Evolutionary conservation across 495 filamentous ascomycete species (phyloP).

Genomic region (Penicillium dipodomyicola): DNA sequence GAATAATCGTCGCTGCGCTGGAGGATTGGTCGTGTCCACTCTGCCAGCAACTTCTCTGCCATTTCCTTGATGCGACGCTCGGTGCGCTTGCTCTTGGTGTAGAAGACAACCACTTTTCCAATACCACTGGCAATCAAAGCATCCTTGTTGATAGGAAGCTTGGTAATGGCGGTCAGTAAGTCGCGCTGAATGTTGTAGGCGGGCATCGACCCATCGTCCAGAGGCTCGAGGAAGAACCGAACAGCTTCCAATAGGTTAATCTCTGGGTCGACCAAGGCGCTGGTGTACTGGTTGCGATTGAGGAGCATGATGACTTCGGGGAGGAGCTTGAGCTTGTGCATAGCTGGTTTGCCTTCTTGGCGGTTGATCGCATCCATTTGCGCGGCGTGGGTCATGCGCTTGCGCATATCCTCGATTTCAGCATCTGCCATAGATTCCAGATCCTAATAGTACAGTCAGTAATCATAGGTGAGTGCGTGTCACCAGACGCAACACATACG

Average conservation of each 20-base stretch:
- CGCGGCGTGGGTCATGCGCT: constrained; percentile 89
- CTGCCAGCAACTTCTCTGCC: constrained; percentile 83
- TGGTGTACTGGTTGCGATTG: constrained; percentile 77
- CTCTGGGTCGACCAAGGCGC: constrained; percentile 86
- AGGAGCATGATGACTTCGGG: constrained; percentile 87
- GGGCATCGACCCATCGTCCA: constrained; percentile 86
- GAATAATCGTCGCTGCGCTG: constrained; percentile 90
- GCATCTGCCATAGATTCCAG: constrained; percentile 85
- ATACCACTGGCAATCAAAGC: constrained; percentile 85
- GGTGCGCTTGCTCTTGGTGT: constrained; percentile 88
- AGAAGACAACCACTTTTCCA: constrained; percentile 93
- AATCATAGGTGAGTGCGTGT: not conserved
- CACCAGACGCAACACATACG: constrained; percentile 50
- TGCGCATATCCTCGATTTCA: constrained; percentile 82
- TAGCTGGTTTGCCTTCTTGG: constrained; percentile 71
- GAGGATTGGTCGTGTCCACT: constrained; percentile 96
- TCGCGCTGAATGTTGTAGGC: constrained; percentile 97
- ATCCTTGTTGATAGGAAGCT: constrained; percentile 86
- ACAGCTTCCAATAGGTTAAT: constrained; percentile 93
- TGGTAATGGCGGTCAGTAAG: constrained; percentile 74
- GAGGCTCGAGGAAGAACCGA: constrained; percentile 94
- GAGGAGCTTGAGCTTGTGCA: constrained; percentile 91
- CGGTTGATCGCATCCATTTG: constrained; percentile 79
- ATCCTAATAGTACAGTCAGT: constrained; percentile 56
- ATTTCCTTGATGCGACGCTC: constrained; percentile 86